Base-by-base conservation (phyloP, 1,284 basidiomycete genomes). In the Leccinum pachyderme region DNA sequence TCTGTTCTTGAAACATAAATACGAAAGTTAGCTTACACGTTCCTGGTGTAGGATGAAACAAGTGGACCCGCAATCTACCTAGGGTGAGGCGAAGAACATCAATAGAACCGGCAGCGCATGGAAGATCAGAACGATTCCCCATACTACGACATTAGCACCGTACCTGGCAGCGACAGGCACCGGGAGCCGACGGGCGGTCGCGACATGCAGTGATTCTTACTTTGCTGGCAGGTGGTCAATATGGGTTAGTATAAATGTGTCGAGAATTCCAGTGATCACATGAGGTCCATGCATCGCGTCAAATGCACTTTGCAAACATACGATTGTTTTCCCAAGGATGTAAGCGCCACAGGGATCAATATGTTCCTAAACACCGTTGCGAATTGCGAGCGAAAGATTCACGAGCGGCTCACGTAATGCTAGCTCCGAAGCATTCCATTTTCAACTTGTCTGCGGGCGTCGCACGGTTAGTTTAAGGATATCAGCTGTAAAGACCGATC, bases 1-100 rank as follows among this genome's bases (percentile, higher is more conserved):
- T 79, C 68, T 86, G 84, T 61, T 86, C 83, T 46, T 86, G 86
- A 65, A 84, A 86, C 79, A 84, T 84, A 4, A 80, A 80, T 43
- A 86, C 78, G 55, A 84, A 76, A 32, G 84, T 66, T 62, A 86
- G 84, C 44, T 84, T 9, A 9, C 29, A 18, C n/a, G 35, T 37
- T 37, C n/a, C 84, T 84, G 37, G 9, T 7, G 9, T 9, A 28
- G 7, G 45, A 32, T 28, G 33, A 41, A 41, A 33, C 25, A 18
- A 44, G 31, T 31, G 7, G 15, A 37, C 35, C 39, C 13, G 18
- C 32, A 43, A 18, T 43, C n/a, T 35, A 18, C n/a, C 5, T 5
- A n/a, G n/a, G n/a, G 4, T 67, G 60, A 86, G 81, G 3, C 84
- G 77, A 47, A 86, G 74, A 2, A 77, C 75, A 13, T 77, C 76